Conservation (phyloP, 2,329 filamentous ascomycete species). For the Seiridium cupressi region DNA sequence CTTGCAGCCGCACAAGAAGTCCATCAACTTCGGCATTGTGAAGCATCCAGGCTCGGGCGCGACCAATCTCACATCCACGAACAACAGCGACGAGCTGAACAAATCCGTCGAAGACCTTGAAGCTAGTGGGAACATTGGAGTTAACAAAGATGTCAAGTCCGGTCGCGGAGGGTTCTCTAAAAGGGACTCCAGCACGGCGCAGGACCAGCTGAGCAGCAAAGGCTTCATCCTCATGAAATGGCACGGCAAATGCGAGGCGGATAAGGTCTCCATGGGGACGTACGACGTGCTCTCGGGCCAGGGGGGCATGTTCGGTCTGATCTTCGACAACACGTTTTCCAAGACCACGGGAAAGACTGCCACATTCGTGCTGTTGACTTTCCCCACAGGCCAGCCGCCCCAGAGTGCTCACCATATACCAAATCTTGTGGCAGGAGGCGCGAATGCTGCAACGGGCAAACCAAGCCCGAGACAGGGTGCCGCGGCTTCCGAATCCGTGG, state of each 20-base stretch:
- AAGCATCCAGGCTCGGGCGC: constrained; percentile 82
- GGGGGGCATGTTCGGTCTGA: constrained; percentile 90
- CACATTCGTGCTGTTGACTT: constrained; percentile 91
- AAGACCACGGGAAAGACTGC: constrained; percentile 93
- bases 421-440: constrained; percentile 44
- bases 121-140: constrained; percentile 15
- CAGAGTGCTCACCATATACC: constrained; percentile 71
- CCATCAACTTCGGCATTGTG: constrained; percentile 96
- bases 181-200: constrained; percentile 59
- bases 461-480: constrained; percentile 44
- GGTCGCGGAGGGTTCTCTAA: constrained; percentile 42
- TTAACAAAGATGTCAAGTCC: constrained; percentile 36
- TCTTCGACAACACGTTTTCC: constrained; percentile 98
- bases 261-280: constrained; percentile 89
- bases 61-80: constrained; percentile 41
- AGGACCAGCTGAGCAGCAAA: constrained; percentile 63
- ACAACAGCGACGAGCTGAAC: constrained; percentile 40
- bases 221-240: constrained; percentile 73
- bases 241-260: constrained; percentile 93
- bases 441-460: constrained; percentile 40
- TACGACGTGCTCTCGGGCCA: constrained; percentile 74
- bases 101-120: constrained; percentile 46
- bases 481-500: constrained; percentile 52
- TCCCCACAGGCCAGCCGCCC: constrained; percentile 78
- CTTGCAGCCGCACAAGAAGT: constrained; percentile 96